phyloP scores from a whole-genome alignment of 169 alveolate species.

The Eimeria mitis region DNA sequence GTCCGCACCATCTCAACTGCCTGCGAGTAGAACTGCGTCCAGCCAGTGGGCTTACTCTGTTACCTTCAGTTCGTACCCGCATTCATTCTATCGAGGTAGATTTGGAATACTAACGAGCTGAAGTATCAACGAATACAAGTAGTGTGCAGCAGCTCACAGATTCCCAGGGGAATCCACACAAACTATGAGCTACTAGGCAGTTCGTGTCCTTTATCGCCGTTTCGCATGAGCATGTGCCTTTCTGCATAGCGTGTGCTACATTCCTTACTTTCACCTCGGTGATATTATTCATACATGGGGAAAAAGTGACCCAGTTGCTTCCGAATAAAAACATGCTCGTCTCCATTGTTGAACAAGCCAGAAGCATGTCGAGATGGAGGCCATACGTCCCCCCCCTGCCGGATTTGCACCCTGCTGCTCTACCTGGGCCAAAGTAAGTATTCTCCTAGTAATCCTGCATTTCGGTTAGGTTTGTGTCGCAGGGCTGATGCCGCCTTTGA shows the following conservation, averaged over 20 bases:
- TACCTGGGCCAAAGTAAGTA: not conserved
- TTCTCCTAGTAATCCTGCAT: not conserved
- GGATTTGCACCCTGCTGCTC: not conserved
- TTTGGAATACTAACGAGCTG: not conserved
- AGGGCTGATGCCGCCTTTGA: constrained; percentile 56
- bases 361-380: not conserved
- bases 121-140: not conserved
- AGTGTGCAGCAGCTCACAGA: not conserved
- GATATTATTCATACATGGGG: not conserved
- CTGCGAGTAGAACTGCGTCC: not conserved
- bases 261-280: not conserved
- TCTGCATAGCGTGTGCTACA: not conserved
- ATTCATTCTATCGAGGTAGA: not conserved
- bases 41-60: not conserved
- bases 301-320: not conserved
- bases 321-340: not conserved
- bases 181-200: not conserved
- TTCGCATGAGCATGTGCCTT: not conserved
- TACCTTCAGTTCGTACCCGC: not conserved
- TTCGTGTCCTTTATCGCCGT: not conserved
- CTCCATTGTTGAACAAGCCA: not conserved
- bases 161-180: not conserved
- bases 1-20: not conserved
- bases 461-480: not conserved
- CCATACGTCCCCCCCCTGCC: no score